Percentiles rank a stretch among this genome's conserved stretches.
Conservation (phyloP, 345 rosid genomes). For the Eucalyptus coolabah region DNA sequence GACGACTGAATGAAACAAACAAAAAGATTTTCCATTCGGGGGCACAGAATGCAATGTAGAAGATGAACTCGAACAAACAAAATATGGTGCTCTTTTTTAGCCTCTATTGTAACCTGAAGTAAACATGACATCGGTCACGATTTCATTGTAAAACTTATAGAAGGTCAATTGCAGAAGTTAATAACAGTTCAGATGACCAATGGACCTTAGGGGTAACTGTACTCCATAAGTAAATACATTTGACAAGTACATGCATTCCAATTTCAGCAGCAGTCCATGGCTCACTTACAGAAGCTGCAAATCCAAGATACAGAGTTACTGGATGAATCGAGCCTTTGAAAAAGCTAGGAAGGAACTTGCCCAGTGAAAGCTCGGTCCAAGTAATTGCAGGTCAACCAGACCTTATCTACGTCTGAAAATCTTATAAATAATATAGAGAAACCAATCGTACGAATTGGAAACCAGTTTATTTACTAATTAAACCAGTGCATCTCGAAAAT, state of each 20-base stretch:
- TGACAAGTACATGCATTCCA: neutral
- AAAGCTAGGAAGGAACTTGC: neutral
- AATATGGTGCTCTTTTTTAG: neutral
- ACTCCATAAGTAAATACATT: neutral
- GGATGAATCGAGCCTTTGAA: neutral
- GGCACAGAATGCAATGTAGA: neutral
- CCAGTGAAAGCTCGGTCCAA: neutral
- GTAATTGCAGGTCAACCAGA: neutral
- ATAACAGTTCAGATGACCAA: neutral
- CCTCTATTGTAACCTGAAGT: neutral
- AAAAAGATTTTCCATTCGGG: neutral
- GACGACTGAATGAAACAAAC: neutral
- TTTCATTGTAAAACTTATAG: neutral
- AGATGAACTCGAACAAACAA: neutral
- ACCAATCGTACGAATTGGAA: too few relatives aligned
- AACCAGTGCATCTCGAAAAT: neutral
- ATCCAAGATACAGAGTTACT: neutral
- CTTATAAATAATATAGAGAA: too few relatives aligned
- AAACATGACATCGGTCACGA: neutral
- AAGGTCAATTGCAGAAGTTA: neutral
- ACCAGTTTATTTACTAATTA: neutral
- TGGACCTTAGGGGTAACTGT: neutral
- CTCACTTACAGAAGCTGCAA: neutral
- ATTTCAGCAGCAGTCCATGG: neutral
- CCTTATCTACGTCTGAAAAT: neutral